Evolutionary conservation across 768 basidiomycete genomes (phyloP).

Genomic region (Pulveroboletus sp.): DNA sequence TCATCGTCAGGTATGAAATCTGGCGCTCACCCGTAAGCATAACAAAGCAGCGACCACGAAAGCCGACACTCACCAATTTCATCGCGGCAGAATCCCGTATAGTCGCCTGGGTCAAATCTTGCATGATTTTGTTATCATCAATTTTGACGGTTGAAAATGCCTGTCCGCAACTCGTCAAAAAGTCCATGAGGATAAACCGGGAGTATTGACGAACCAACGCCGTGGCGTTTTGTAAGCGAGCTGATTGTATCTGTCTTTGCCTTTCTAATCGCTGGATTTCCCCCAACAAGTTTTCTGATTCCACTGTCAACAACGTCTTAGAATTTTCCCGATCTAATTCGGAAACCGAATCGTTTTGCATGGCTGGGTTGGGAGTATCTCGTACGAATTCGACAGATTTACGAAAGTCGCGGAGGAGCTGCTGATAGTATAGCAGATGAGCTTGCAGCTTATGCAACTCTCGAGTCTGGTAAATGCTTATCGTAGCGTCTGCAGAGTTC

Average conservation of each 20-base stretch:
- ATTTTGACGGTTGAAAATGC: slow-evolving; percentile 62
- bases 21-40: slow-evolving; percentile 19
- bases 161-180: slow-evolving; percentile 28
- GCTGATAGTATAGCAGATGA: slow-evolving; percentile 53
- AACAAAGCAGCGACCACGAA: not conserved
- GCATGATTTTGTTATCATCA: slow-evolving; percentile 51
- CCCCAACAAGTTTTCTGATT: slow-evolving; percentile 33
- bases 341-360: slow-evolving; percentile 29
- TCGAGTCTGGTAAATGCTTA: slow-evolving; percentile 37
- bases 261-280: slow-evolving; percentile 40
- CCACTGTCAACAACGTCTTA: slow-evolving; percentile 11
- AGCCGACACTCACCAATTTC: slow-evolving; percentile 25
- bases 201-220: slow-evolving; percentile 19
- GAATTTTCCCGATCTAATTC: slow-evolving; percentile 3
- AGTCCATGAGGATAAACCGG: not conserved
- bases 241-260: slow-evolving; percentile 26
- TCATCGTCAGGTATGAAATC: slow-evolving; percentile 57
- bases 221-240: slow-evolving; percentile 32
- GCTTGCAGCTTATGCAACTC: slow-evolving; percentile 58
- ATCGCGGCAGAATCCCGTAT: slow-evolving; percentile 40
- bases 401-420: slow-evolving; percentile 52
- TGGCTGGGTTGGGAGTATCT: slow-evolving; percentile 47
- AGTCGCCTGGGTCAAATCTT: slow-evolving; percentile 46
- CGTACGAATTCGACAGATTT: slow-evolving; percentile 50
- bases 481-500: slow-evolving; percentile 28